A percentile compares a stretch with the other conserved stretches of the same genome.
Conservation (phyloP, 169 alveolate species). For the Plasmodium gonderi region DNA sequence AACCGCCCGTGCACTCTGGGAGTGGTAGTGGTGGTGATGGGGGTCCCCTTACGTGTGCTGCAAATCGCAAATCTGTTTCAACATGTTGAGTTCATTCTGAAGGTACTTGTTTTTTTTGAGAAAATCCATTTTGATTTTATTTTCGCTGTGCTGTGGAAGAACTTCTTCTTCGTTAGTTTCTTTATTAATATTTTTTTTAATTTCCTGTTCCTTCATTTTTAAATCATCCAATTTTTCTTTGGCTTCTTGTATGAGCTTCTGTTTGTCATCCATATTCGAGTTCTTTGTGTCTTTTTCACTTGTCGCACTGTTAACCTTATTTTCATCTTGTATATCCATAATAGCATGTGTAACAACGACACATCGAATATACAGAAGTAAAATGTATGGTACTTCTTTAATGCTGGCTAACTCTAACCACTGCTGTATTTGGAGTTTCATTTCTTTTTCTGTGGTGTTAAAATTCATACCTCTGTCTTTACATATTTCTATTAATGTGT, state of each 20-base stretch:
- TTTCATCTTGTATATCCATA: constrained; percentile 79
- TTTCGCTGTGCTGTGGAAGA: constrained; percentile 5
- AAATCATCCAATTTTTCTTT: constrained; percentile 57
- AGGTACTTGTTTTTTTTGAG: constrained; percentile 48
- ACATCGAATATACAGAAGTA: constrained; percentile 90
- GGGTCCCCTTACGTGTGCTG: constrained; percentile 40
- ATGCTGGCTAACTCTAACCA: constrained; percentile 90
- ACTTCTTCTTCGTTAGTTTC: constrained; percentile 39
- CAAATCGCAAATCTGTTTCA: constrained; percentile 55
- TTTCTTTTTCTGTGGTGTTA: constrained; percentile 85
- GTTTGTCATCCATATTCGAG: constrained; percentile 24
- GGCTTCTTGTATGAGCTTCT: constrained; percentile 67
- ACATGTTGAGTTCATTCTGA: constrained; percentile 42
- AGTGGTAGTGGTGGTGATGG: too few species aligned
- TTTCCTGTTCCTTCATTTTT: constrained; percentile 68
- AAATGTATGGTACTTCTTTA: constrained; percentile 87
- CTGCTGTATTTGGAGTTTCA: constrained; percentile 80
- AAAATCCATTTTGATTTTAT: constrained; percentile 10
- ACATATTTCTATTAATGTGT: constrained; percentile 89
- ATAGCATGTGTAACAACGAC: constrained; percentile 89
- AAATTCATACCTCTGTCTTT: constrained; percentile 88
- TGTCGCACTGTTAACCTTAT: background rate
- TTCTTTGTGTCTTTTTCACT: background rate
- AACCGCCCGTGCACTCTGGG: too few species aligned
- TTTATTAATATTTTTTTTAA: constrained; percentile 66